phyloP scores from a whole-genome alignment of 1,139 yeast species.

The Arxiozyma slooffiae region DNA sequence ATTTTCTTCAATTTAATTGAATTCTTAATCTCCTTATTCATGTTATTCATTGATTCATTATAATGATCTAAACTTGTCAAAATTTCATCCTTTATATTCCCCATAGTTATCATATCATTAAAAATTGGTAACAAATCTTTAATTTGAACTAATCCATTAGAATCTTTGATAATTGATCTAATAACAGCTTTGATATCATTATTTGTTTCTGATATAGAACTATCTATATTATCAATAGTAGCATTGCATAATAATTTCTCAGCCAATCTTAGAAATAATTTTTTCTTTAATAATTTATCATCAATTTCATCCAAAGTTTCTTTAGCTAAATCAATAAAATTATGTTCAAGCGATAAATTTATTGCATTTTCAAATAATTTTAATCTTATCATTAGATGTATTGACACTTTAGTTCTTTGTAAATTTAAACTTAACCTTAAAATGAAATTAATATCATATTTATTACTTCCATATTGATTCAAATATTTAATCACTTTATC shows the following conservation, averaged over 20 bases:
- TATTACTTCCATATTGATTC: conserved; percentile 30
- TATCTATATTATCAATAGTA: conserved; percentile 11
- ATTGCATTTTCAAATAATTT: conserved; percentile 75
- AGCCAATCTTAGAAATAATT: conserved; percentile 66
- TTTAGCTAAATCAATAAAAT: conserved; percentile 31
- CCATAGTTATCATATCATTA: conserved; percentile 75
- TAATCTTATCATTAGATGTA: conserved; percentile 58
- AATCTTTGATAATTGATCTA: conserved; percentile 36
- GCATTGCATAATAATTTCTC: conserved; percentile 35
- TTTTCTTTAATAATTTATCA: conserved; percentile 43
- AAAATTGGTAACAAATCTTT: conserved; percentile 78
- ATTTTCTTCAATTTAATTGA: conserved; percentile 56
- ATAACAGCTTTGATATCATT: conserved; percentile 27
- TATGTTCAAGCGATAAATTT: conserved; percentile 54
- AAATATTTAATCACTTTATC: conserved; percentile 42
- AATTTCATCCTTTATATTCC: conserved; percentile 74
- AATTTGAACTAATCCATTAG: conserved; percentile 52
- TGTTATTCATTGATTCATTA: conserved; percentile 50
- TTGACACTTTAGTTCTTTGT: conserved; percentile 53
- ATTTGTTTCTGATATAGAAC: conserved; percentile 6
- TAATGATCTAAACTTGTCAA: conserved; percentile 67
- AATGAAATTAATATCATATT: conserved; percentile 58
- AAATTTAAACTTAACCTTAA: conserved; percentile 61
- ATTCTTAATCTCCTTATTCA: conserved; percentile 69
- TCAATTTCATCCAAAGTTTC: conserved; percentile 40